A percentile compares a stretch with the other conserved stretches of the same genome.
Conservation (phyloP, 805 yeast genomes). For the Suhomyces sp. region DNA sequence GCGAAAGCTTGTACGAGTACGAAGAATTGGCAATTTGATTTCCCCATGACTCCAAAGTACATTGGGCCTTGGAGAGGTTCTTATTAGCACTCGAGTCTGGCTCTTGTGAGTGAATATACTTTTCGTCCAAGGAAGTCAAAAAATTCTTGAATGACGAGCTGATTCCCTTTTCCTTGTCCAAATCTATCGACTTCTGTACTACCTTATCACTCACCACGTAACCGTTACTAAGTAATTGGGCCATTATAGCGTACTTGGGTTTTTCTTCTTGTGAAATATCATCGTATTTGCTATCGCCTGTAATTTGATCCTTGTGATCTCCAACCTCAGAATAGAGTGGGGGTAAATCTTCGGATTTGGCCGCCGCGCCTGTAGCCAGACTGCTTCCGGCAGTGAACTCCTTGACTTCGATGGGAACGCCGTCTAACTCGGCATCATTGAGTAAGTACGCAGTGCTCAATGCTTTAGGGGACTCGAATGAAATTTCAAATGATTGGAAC, state of each 20-base stretch:
- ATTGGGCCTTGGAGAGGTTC: conserved; percentile 28
- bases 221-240: conserved; percentile 74
- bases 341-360: conserved; percentile 8
- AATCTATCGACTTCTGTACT: conserved; percentile 56
- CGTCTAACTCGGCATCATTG: conserved; percentile 72
- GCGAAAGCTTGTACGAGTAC: conserved; percentile 33
- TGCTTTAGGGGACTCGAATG: conserved; percentile 58
- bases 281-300: conserved; percentile 33
- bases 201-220: conserved; percentile 63
- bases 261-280: conserved; percentile 73
- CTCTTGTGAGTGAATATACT: conserved; percentile 56
- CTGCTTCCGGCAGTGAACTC: conserved; percentile 17
- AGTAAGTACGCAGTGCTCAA: conserved; percentile 67
- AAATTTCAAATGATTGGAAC: conserved; percentile 45
- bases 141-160: conserved; percentile 56
- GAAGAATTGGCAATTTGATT: conserved; percentile 34
- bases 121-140: conserved; percentile 51
- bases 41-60: conserved; percentile 30
- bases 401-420: conserved; percentile 49
- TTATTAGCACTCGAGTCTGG: conserved; percentile 43
- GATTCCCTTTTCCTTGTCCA: conserved; percentile 65
- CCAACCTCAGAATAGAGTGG: conserved; percentile 16
- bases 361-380: conserved; percentile 6
- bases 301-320: conserved; percentile 15
- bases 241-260: conserved; percentile 72